phyloP scores from a whole-genome alignment of 805 yeast species.

The Sungouiella blattae region DNA sequence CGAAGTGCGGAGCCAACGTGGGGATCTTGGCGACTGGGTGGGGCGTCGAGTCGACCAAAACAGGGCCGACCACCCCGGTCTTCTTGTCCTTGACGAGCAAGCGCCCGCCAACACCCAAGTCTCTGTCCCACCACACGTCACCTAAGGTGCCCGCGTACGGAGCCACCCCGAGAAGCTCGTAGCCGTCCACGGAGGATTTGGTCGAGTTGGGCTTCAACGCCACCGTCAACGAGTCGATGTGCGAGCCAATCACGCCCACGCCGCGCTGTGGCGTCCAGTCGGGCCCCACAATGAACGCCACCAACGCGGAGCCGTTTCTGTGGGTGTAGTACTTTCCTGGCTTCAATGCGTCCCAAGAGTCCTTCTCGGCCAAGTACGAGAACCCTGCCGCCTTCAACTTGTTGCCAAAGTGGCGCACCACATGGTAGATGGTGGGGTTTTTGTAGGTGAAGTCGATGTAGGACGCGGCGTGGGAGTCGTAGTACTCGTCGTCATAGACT shows the following conservation, averaged over 20 bases:
- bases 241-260: slow-evolving; percentile 70
- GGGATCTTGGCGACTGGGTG: slow-evolving; percentile 79
- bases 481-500: slow-evolving; percentile 18
- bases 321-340: slow-evolving; percentile 63
- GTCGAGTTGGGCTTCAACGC: slow-evolving; percentile 69
- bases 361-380: slow-evolving; percentile 60
- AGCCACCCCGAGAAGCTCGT: slow-evolving; percentile 75
- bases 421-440: slow-evolving; percentile 76
- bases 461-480: slow-evolving; percentile 32
- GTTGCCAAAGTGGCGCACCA: slow-evolving; percentile 48
- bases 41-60: slow-evolving; percentile 56
- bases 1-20: slow-evolving; percentile 84
- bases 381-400: slow-evolving; percentile 60
- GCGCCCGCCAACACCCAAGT: slow-evolving; percentile 80
- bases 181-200: slow-evolving; percentile 64
- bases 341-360: slow-evolving; percentile 43
- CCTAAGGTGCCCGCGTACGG: slow-evolving; percentile 72
- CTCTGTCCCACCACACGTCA: slow-evolving; percentile 81
- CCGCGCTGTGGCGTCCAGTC: slow-evolving; percentile 64
- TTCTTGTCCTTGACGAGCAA: slow-evolving; percentile 46
- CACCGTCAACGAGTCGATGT: slow-evolving; percentile 68
- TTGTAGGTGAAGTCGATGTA: slow-evolving; percentile 69
- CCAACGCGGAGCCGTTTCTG: slow-evolving; percentile 64
- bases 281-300: slow-evolving; percentile 67
- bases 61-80: slow-evolving; percentile 33